Evolutionary conservation across 2,329 filamentous ascomycete genomes (phyloP).

Genomic region (Colletotrichum agaves): DNA sequence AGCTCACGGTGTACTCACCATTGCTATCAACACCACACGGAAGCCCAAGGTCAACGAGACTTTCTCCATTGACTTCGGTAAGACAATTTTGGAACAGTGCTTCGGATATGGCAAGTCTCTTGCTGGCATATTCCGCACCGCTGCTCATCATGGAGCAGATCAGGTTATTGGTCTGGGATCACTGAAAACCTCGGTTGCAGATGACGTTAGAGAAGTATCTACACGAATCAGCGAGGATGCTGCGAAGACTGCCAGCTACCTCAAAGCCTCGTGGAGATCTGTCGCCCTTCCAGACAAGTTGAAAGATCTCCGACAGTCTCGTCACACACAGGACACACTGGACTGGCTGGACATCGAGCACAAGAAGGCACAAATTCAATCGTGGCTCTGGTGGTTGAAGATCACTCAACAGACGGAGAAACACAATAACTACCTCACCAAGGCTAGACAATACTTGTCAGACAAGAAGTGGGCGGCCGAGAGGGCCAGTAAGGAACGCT

Average conservation of each 20-base stretch:
- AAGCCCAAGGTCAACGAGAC: slow-evolving; percentile 71
- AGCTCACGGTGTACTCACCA: slow-evolving; percentile 66
- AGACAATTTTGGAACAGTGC: slow-evolving; percentile 55
- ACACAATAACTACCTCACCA: slow-evolving; percentile 57
- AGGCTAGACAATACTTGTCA: slow-evolving; percentile 49
- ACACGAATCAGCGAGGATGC: slow-evolving; percentile 18
- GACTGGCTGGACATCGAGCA: slow-evolving; percentile 57
- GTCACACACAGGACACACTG: slow-evolving; percentile 47
- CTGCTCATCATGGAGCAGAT: slow-evolving; percentile 47
- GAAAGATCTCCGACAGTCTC: slow-evolving; percentile 45
- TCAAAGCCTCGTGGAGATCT: slow-evolving; percentile 24
- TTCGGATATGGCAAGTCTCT: slow-evolving; percentile 57
- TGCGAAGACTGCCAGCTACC: slow-evolving; percentile 4
- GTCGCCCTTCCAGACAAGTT: slow-evolving; percentile 41
- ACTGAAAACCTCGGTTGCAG: slow-evolving; percentile 12
- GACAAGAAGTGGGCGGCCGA: slow-evolving; percentile 40
- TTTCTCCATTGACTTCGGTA: slow-evolving; percentile 70
- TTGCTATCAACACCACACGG: slow-evolving; percentile 67
- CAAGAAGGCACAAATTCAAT: slow-evolving; percentile 64
- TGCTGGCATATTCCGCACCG: slow-evolving; percentile 53
- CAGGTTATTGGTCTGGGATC: neutral
- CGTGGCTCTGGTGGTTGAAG: slow-evolving; percentile 68
- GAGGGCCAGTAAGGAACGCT: slow-evolving; percentile 44
- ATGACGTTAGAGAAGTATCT: slow-evolving; percentile 22
- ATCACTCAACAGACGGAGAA: slow-evolving; percentile 61